A percentile compares a stretch with the other conserved stretches of the same genome.
phyloP scores from a whole-genome alignment of 345 rosid species.

The Hypericum androsaemum region DNA sequence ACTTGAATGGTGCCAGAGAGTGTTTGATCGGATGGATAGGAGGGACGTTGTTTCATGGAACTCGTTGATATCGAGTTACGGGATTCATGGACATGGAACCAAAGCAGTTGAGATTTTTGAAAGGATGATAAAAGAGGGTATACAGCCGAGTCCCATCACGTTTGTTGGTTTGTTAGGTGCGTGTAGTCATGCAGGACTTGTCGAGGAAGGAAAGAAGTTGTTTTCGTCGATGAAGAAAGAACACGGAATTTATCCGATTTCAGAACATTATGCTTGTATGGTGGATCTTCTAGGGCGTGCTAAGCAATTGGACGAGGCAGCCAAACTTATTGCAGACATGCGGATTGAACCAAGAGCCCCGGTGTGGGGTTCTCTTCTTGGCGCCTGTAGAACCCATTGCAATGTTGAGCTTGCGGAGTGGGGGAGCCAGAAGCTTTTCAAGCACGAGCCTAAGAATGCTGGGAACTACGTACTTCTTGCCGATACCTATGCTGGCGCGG shows the following conservation, averaged over 20 bases:
- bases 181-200: not conserved
- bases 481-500: constrained; percentile 22
- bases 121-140: not conserved
- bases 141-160: not conserved
- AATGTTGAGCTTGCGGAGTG: constrained; percentile 22
- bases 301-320: constrained; percentile 20
- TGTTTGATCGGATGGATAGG: not conserved
- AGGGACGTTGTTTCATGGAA: constrained; percentile 1
- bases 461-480: constrained; percentile 28
- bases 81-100: not conserved
- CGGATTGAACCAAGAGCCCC: constrained; percentile 22
- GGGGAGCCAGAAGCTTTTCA: constrained; percentile 22
- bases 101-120: not conserved
- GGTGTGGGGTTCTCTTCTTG: constrained; percentile 29
- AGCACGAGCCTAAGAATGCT: constrained; percentile 25
- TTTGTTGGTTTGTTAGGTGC: not conserved
- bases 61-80: not conserved
- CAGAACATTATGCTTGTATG: constrained; percentile 91
- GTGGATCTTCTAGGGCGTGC: constrained; percentile 27
- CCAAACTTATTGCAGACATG: constrained; percentile 16
- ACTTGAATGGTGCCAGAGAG: not conserved
- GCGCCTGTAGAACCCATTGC: constrained; percentile 21
- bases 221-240: not conserved
- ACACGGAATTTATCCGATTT: constrained; percentile 5
- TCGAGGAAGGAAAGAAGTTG: not conserved